These are phyloP conservation scores for Debaryomyces hansenii DNA, from an alignment of 805 yeast species.

Conservation along the genomic window DNA sequence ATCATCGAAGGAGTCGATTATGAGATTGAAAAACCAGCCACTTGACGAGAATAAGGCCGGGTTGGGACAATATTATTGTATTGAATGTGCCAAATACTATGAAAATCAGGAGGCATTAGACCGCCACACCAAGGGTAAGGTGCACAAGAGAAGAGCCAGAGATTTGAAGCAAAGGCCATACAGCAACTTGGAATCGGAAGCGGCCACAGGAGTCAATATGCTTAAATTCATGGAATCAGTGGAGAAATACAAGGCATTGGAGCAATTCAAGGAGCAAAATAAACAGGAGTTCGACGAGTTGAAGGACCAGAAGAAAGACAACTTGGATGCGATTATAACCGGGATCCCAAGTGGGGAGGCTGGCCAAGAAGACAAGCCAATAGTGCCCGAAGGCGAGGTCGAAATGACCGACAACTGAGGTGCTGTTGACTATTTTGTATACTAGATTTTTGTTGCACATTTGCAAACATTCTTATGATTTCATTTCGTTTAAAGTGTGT, in stretches of 20 bases:
- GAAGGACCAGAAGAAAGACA: conserved; percentile 36
- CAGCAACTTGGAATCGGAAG: conserved; percentile 84
- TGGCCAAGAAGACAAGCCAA: conserved; percentile 7
- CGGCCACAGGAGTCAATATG: conserved; percentile 82
- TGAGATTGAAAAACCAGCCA: conserved; percentile 72
- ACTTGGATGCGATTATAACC: conserved; percentile 36
- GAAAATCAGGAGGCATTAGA: conserved; percentile 74
- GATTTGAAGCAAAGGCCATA: conserved; percentile 78
- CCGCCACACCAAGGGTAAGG: conserved; percentile 71
- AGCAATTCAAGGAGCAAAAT: conserved; percentile 35
- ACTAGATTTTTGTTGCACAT: background rate
- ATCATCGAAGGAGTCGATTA: conserved; percentile 60
- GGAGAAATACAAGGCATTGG: conserved; percentile 53
- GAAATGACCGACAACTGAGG: conserved; percentile 16
- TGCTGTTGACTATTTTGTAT: background rate
- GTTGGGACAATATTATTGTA: conserved; percentile 89
- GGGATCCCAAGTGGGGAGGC: conserved; percentile 26
- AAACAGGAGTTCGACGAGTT: conserved; percentile 44
- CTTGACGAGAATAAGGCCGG: conserved; percentile 91
- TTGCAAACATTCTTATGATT: background rate
- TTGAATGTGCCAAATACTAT: conserved; percentile 90
- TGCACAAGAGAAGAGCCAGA: conserved; percentile 84
- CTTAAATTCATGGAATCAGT: conserved; percentile 64
- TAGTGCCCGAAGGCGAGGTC: conserved; percentile 12
- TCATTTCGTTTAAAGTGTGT: background rate